These are phyloP conservation scores for Leersia perrieri DNA, from an alignment of 176 grass and related monocot species.

Conservation along the genomic window DNA sequence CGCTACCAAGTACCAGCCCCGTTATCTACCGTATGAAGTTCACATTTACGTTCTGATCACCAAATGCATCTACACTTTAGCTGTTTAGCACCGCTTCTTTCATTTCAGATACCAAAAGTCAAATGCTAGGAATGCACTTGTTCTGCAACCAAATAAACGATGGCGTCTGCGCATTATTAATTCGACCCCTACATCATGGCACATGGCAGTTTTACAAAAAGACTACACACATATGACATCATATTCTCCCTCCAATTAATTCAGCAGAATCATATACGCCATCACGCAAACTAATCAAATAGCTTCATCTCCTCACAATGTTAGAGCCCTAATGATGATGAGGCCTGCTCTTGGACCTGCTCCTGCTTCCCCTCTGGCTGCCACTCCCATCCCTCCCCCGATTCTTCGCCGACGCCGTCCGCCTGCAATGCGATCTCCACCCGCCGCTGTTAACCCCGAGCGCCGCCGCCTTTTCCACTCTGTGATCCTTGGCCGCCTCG, in stretches of 20 bases:
- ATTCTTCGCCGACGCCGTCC: not conserved
- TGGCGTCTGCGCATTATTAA: not conserved
- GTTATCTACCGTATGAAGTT: no score
- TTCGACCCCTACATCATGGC: not conserved
- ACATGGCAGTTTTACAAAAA: not conserved
- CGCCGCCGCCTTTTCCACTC: slow-evolving; percentile 78
- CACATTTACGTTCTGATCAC: no score
- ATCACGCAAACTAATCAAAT: not conserved
- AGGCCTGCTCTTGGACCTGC: slow-evolving; percentile 25
- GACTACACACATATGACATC: not conserved
- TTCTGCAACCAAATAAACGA: not conserved
- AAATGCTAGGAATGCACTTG: not conserved
- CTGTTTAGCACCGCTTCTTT: not conserved
- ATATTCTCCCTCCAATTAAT: not conserved
- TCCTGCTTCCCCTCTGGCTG: slow-evolving; percentile 31
- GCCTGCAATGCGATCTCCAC: slow-evolving; percentile 50
- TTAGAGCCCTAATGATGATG: not conserved
- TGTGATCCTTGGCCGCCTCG: slow-evolving; percentile 62
- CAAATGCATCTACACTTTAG: no score
- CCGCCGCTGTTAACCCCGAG: slow-evolving; percentile 57
- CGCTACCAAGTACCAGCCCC: no score
- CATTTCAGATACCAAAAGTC: not conserved
- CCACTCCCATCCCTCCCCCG: slow-evolving; percentile 6
- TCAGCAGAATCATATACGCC: not conserved
- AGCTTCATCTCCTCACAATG: not conserved